Base-by-base conservation (phyloP, 768 basidiomycete species). In the Mycena epipterygia region DNA sequence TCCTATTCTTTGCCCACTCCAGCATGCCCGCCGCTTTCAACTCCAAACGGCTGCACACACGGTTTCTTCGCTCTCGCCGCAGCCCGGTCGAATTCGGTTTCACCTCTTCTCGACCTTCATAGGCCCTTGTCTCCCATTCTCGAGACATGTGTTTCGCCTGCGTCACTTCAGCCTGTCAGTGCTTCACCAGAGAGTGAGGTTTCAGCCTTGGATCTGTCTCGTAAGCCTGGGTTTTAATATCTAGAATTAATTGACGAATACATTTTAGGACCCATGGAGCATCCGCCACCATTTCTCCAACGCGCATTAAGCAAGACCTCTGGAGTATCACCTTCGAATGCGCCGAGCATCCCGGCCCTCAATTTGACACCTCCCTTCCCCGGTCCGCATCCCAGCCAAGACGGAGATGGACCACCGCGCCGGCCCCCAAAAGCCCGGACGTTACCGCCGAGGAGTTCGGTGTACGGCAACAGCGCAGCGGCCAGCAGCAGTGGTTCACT, bases 61-160 rank as follows among this genome's bases (percentile, higher is more conserved):
- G 53, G 30, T 23, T 21, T 21, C 32, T 37, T 33, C n/a, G 42
- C 64, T 44, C 46, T 42, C 6, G 35, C 53, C n/a, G 55, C 68
- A 8, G 64, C 37, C 16, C 68, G 72, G 3, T 33, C 72, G 17
- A 67, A 52, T 39, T 73, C 72, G 6, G 35, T 32, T 39, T 73
- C 72, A 14, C 72, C 64, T 25, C 65, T 67, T 27, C 42, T 64
- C 33, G 64, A 64, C 32, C 30, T 56, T 27, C 68, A 56, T 49
- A 44, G 68, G 30, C 72, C 68, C n/a, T 35, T 73, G 62, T 73
- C 68, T n/a, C 72, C 72, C 16, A 73, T 73, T 3, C 56, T n/a
- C 35, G 72, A 73, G 51, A 48, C 51, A 25, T 67, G 65, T 27
- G 42, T 41, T 23, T 73, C 72, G 27, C 72, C 72, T 3, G 48